Conservation (phyloP, 768 basidiomycete species). For the Tremella yokohamensis region DNA sequence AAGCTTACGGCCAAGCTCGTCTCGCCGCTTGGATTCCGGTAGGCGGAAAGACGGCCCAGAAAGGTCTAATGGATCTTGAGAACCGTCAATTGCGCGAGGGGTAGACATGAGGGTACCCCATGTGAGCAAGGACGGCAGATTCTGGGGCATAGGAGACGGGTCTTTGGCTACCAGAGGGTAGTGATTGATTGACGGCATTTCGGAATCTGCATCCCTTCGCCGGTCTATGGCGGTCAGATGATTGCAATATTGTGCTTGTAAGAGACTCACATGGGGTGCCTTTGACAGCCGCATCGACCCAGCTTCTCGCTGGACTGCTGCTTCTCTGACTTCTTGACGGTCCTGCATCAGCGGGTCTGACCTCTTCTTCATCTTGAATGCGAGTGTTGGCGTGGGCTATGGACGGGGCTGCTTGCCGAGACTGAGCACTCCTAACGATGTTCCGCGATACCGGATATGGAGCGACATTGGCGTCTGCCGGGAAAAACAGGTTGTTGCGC, state of each 20-base stretch:
- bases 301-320: conserved; percentile 83
- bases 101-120: conserved; percentile 93
- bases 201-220: conserved; percentile 54
- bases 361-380: conserved; percentile 60
- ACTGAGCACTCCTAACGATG: conserved; percentile 6
- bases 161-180: conserved; percentile 78
- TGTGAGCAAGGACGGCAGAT: conserved; percentile 91
- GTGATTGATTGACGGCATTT: conserved; percentile 52
- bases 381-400: conserved; percentile 81
- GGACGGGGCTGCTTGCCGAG: conserved; percentile 44
- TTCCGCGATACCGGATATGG: conserved; percentile 59
- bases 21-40: conserved; percentile 70
- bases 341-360: conserved; percentile 28
- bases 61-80: conserved; percentile 53
- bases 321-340: conserved; percentile 47
- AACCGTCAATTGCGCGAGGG: conserved; percentile 66
- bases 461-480: conserved; percentile 82
- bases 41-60: conserved; percentile 62
- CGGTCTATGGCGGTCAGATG: conserved; percentile 56
- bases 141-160: conserved; percentile 78
- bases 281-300: conserved; percentile 85
- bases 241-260: not conserved
- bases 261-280: conserved; percentile 76
- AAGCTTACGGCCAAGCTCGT: conserved; percentile 73
- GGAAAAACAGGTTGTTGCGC: conserved; percentile 91